Evolutionary conservation across 1,284 basidiomycete genomes (phyloP), one percentile per base, ranked within the genome.

Genomic region (Fomitopsis schrenkii): DNA sequence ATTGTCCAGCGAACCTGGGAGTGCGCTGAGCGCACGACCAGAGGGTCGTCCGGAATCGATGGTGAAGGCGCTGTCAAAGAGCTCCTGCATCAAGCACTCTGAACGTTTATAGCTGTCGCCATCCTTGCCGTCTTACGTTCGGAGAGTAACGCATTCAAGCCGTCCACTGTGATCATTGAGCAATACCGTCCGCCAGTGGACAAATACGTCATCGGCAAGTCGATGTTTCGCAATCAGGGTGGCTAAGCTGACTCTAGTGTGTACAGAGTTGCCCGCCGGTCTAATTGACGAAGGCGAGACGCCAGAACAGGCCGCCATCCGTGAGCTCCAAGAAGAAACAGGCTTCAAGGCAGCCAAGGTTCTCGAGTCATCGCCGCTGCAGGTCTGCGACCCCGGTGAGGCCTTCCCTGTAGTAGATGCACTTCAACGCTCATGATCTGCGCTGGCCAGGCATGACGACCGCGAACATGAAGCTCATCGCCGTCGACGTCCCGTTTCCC

Each of bases 241-340:
- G 22, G 10, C 5, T 40, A 12, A 12, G 7, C 22, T 56, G 44
- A 30, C 5, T n/a, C 3, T 26, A 17, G 15, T 26, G n/a, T 22
- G 1, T 10, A 2, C 73, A 91, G 94, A 97, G 72, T 79, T 96
- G 40, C 94, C 94, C 6, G 94, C 94, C 59, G 93, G 94, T 40
- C 77, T 98, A 28, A 86, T 98, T 62, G 93, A 96, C 71, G 85
- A 88, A 62, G 85, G 85, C 1, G 90, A 98, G 76, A 85, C 86
- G 1, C 80, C 91, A 0, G 90, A 90, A 74, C 76, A 83, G 59
- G 84, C 93, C 0, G 95, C 93, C 0, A 79, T 94, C 40, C 84
- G 95, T 40, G 95, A 98, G 71, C 81, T 98, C 8, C 80, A 88
- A 67, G 95, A 98, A 76, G 95, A 97, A 75, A 97, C 94, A 0